These are phyloP conservation scores for Thermothielavioides terrestris DNA, from an alignment of 495 filamentous ascomycete species.

Conservation along the genomic window DNA sequence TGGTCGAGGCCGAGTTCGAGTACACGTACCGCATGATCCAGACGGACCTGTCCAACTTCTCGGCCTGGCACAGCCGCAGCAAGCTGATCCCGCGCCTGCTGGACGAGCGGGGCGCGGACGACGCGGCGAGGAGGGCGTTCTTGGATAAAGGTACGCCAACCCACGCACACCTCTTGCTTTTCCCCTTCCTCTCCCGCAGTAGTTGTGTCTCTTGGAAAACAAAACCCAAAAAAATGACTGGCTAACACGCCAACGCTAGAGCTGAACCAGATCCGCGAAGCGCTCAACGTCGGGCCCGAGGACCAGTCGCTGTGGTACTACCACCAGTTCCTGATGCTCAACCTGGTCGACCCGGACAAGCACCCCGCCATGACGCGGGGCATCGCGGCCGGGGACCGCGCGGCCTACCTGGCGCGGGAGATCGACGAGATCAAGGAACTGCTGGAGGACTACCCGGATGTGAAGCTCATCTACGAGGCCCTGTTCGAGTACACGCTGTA, in stretches of 20 bases:
- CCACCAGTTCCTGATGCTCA: constrained; percentile 72
- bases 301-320: constrained; percentile 97
- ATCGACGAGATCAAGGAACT: constrained; percentile 63
- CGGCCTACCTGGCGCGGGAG: constrained; percentile 58
- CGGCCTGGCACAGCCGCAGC: constrained; percentile 88
- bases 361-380: constrained; percentile 53
- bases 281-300: constrained; percentile 75
- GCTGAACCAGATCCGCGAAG: constrained; percentile 62
- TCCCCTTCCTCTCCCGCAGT: background rate
- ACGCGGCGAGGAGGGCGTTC: constrained; percentile 53
- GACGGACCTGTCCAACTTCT: constrained; percentile 83
- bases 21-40: constrained; percentile 87
- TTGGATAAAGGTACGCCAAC: constrained; percentile 72
- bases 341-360: constrained; percentile 32
- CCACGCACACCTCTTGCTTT: too few relatives aligned
- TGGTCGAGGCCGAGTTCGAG: constrained; percentile 72
- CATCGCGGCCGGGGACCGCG: constrained; percentile 51
- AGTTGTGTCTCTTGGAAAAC: too few relatives aligned
- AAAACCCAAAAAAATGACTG: too few relatives aligned
- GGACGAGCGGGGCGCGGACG: constrained; percentile 54
- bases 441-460: constrained; percentile 63
- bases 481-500: constrained; percentile 55
- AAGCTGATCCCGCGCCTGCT: constrained; percentile 71
- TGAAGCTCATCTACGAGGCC: constrained; percentile 74
- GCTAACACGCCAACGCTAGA: constrained; percentile 36